phyloP scores from a whole-genome alignment of 78 protist genomes.

The Acrasis kona region DNA sequence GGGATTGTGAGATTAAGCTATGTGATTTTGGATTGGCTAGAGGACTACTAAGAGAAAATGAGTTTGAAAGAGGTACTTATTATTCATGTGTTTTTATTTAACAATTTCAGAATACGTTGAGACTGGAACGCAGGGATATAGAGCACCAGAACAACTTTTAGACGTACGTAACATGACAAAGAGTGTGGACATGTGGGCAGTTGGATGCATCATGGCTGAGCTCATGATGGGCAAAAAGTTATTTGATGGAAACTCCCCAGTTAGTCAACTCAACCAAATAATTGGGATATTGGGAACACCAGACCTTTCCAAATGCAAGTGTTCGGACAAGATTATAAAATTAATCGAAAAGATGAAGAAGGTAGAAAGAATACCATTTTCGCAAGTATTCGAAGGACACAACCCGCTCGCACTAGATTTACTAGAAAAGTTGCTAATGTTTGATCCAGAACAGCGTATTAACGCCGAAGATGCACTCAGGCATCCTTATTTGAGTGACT shows the following conservation, averaged over 20 bases:
- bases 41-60: constrained; percentile 5
- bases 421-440: constrained; percentile 49
- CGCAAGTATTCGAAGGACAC: not conserved
- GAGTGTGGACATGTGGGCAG: not conserved
- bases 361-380: no score
- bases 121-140: not conserved
- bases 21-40: constrained; percentile 2
- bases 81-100: no score
- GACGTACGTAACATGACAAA: not conserved
- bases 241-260: no score
- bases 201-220: not conserved
- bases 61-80: no score
- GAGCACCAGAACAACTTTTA: not conserved
- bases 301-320: no score
- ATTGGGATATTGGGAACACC: no score
- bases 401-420: constrained; percentile 51
- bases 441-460: constrained; percentile 52
- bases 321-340: no score
- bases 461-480: constrained; percentile 53
- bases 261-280: no score
- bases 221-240: not conserved
- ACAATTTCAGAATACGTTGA: no score
- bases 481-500: constrained; percentile 53
- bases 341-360: no score
- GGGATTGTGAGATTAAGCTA: not conserved